These are phyloP conservation scores for Suillus hirtellus DNA, from an alignment of 768 basidiomycete genomes.

Conservation along the genomic window DNA sequence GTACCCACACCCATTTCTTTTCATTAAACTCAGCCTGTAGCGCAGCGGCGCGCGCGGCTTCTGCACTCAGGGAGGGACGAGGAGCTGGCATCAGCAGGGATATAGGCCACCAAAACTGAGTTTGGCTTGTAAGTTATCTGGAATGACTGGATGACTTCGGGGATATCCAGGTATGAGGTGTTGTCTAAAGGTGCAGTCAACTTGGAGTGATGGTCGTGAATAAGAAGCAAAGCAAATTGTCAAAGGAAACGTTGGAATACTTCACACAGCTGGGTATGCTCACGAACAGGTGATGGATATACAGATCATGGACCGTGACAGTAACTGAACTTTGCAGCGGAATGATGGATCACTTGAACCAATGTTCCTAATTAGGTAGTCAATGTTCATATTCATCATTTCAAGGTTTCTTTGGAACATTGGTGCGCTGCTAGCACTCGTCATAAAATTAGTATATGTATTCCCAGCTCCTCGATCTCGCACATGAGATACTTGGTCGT, in stretches of 20 bases:
- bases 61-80: slow-evolving; percentile 54
- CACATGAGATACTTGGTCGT: background rate
- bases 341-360: slow-evolving; percentile 1
- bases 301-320: background rate
- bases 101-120: background rate
- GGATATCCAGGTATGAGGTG: slow-evolving; percentile 4
- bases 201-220: slow-evolving; percentile 5
- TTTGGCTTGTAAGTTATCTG: background rate
- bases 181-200: background rate
- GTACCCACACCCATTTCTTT: slow-evolving; percentile 99
- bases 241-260: background rate
- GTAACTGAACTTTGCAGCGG: background rate
- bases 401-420: background rate
- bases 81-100: slow-evolving; percentile 45
- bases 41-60: slow-evolving; percentile 82
- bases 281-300: background rate
- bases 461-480: background rate
- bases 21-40: slow-evolving; percentile 96
- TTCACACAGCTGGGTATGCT: background rate
- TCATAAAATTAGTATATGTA: background rate
- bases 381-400: background rate
- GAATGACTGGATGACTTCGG: background rate
- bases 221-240: slow-evolving; percentile 2
- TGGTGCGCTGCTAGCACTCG: background rate
- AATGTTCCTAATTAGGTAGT: background rate